Base-by-base conservation (phyloP, 495 filamentous ascomycete species). In the Pyrenula aspistea region DNA sequence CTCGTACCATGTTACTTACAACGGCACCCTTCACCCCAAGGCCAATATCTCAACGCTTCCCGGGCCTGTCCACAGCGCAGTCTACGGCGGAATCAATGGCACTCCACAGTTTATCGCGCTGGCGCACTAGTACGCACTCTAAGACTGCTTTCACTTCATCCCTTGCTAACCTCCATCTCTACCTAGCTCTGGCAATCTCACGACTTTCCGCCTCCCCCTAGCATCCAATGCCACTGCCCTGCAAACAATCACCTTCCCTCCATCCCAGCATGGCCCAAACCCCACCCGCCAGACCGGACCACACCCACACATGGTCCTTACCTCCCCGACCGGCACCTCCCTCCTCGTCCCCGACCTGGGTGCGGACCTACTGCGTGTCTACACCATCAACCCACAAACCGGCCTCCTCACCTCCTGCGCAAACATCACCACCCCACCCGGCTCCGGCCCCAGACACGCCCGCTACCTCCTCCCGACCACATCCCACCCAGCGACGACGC, bases 291-390 rank as follows among this genome's bases (percentile, higher is more conserved):
- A 87, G 68, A 73, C 81, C 2, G 72, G 70, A 2, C 72, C 84
- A 20, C 84, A 83, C 63, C 82, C 83, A 11, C 85, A 88, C 58
- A 68, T 82, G 53, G 77, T 72, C 0, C 55, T 84, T 21, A 57
- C 85, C 24, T 84, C 87, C 60, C 84, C 85, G 20, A 82, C 81
- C 0, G 78, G 73, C 1, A 59, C 66, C 23, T 87, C 76, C 67
- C 67, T 83, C 19, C 62, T 86, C 0, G 71, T 80, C 10, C 84
- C 85, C 2, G 85, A 88, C 56, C 68, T 88, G 15, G 84, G 84
- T 25, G 73, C 81, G 23, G 85, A 88, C 60, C 62, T 81, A 24
- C 61, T 86, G 53, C 81, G 79, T 24, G 63, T 86, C 56, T 86
- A 78, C 64, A 56, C 56, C 47, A 73, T 82, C 57, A 63, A 80